Percentiles rank a stretch among this genome's conserved stretches.
These are phyloP conservation scores for Cyclaneusma minus DNA, from an alignment of 2,329 filamentous ascomycete genomes.

Conservation along the genomic window DNA sequence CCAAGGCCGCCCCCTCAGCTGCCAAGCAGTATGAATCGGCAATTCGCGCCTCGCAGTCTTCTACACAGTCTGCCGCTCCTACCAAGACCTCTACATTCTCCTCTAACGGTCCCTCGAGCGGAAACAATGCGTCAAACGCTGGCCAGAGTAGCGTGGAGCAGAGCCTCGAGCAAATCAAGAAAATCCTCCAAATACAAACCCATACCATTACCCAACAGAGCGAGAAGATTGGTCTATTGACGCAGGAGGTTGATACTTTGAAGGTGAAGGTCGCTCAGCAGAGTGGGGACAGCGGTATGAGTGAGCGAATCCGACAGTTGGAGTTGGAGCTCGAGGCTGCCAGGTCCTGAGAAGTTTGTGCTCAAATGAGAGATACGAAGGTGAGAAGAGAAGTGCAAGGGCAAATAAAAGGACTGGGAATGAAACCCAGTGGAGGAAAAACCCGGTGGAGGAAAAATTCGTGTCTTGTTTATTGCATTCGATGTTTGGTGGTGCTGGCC, in stretches of 20 bases:
- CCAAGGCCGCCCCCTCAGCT: slow-evolving; percentile 13
- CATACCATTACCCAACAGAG: slow-evolving; percentile 65
- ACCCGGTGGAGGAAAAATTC: too few species aligned
- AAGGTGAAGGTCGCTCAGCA: slow-evolving; percentile 57
- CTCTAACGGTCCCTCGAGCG: slow-evolving; percentile 1
- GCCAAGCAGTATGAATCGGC: too few species aligned
- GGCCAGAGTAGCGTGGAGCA: slow-evolving; percentile 41
- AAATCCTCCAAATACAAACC: slow-evolving; percentile 60
- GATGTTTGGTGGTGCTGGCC: too few species aligned
- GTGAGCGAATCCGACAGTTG: slow-evolving; percentile 49
- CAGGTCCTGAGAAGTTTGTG: slow-evolving; percentile 33
- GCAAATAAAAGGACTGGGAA: too few species aligned
- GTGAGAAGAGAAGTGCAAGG: too few species aligned
- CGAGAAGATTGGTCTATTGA: slow-evolving; percentile 55
- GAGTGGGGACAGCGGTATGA: slow-evolving; percentile 46
- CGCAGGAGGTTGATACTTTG: slow-evolving; percentile 61
- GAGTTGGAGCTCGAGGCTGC: slow-evolving; percentile 53
- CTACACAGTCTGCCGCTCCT: slow-evolving; percentile 20
- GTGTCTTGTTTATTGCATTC: too few species aligned
- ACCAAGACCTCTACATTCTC: slow-evolving; percentile 15
- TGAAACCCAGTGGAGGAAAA: too few species aligned
- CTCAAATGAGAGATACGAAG: too few species aligned
- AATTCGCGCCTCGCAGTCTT: slow-evolving; percentile 12
- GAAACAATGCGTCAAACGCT: too few species aligned
- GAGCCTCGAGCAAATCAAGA: slow-evolving; percentile 62